Evolutionary conservation across 202 grass and related monocot species (phyloP).

Genomic region (Dendrocalamus latiflorus): DNA sequence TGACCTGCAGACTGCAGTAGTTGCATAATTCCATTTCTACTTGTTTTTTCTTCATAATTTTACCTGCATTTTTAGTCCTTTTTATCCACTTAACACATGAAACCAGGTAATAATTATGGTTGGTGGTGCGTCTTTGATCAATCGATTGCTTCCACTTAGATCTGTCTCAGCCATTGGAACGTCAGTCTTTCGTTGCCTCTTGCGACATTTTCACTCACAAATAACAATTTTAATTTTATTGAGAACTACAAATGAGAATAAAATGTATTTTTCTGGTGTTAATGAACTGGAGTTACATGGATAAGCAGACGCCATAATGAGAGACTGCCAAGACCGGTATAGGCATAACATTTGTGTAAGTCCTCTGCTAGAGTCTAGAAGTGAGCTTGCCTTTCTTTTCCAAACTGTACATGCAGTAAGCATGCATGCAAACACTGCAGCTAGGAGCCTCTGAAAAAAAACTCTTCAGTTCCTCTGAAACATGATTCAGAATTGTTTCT

Average conservation of each 20-base stretch:
- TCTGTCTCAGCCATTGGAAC: not conserved
- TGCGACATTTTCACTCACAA: not conserved
- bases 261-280: not conserved
- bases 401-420: not conserved
- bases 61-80: not conserved
- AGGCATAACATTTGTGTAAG: not conserved
- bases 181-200: not conserved
- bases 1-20: not conserved
- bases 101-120: constrained; percentile 28
- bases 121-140: constrained; percentile 25
- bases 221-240: not conserved
- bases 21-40: not conserved
- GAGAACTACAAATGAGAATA: not conserved
- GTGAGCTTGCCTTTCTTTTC: not conserved
- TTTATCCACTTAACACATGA: not conserved
- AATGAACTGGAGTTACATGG: not conserved
- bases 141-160: constrained; percentile 22
- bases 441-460: not conserved
- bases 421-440: not conserved
- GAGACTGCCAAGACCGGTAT: not conserved
- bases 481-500: constrained; percentile 14
- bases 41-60: not conserved
- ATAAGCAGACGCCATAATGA: not conserved
- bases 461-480: not conserved
- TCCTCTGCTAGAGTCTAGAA: not conserved